Evolutionary conservation across 2,329 filamentous ascomycete species (phyloP), one percentile per base, ranked within the genome.

Genomic region (Tolypocladium album): DNA sequence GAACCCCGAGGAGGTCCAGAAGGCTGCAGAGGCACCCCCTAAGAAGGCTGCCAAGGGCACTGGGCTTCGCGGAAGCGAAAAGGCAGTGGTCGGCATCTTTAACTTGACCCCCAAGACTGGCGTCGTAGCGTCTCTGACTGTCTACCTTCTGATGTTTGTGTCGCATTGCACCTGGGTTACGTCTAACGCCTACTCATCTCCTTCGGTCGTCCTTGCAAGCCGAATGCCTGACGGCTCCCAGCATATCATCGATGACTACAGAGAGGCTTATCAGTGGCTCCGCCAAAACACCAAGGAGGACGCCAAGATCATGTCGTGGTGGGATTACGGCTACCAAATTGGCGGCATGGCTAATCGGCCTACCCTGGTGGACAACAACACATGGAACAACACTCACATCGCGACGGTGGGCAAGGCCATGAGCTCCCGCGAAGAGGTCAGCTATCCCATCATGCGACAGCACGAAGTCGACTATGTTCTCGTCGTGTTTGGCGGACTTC

Each of bases 301-400:
- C 68, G 92, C 95, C 71, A 99, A 97, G 83, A 89, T 99, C 72
- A 97, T 97, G 93, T 94, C 92, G 1, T 99, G 94, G 94, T 99
- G 94, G 94, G 94, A 99, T 74, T 99, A 99, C 70, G 94, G 94
- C 65, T 99, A 99, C 79, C 94, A 99, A 78, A 99, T 99, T 75
- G 94, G 94, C 78, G 94, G 94, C 66, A 99, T 99, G 94, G 94
- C 94, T 57, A 94, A 99, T 74, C 86, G 94, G 59, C 94, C 94
- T 40, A 99, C 94, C 1, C 82, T 99, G 40, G 94, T 99, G 40
- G 94, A 99, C 80, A 99, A 99, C 82, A 99, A 99, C 79, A 99
- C 94, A 2, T 99, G 94, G 94, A 99, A 99, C 82, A 99, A 99
- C 80, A 99, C 94, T 9, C 94, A 99, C 74, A 99, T 99, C 76